Conservation (phyloP, 2,329 filamentous ascomycete species). For the Cytospora piceicola region DNA sequence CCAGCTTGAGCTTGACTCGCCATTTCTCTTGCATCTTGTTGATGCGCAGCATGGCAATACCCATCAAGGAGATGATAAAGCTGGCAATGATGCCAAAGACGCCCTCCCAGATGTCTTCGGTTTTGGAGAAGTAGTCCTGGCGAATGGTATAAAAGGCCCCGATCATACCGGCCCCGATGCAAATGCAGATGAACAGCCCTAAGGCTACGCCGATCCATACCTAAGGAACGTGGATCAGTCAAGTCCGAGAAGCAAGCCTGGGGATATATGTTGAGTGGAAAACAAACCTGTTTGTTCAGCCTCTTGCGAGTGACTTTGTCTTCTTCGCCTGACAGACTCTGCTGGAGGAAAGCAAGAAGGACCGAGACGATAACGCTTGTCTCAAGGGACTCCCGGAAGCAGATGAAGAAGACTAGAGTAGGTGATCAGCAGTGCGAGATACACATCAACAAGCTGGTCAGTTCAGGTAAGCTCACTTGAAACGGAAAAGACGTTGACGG, state of each 20-base stretch:
- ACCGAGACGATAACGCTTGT: slow-evolving; percentile 82
- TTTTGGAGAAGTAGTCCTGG: slow-evolving; percentile 61
- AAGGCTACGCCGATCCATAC: slow-evolving; percentile 66
- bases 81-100: slow-evolving; percentile 69
- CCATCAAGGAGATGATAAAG: slow-evolving; percentile 74
- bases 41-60: slow-evolving; percentile 73
- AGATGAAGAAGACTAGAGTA: slow-evolving; percentile 73
- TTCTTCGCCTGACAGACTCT: slow-evolving; percentile 68
- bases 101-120: slow-evolving; percentile 75
- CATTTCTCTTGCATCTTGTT: slow-evolving; percentile 79
- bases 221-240: slow-evolving; percentile 38
- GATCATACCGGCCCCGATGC: slow-evolving; percentile 70
- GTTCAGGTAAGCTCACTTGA: not conserved
- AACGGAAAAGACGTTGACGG: slow-evolving; percentile 28
- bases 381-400: slow-evolving; percentile 81
- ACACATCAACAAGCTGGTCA: not conserved
- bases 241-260: not conserved
- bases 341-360: slow-evolving; percentile 77
- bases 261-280: not conserved
- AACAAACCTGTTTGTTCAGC: slow-evolving; percentile 62
- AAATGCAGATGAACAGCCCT: slow-evolving; percentile 67
- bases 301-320: slow-evolving; percentile 67
- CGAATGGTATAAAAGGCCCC: slow-evolving; percentile 73
- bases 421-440: not conserved
- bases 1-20: slow-evolving; percentile 71